Evolutionary conservation across 352 stramenopile genomes (phyloP).

Genomic region (Pythium vanterpoolii): DNA sequence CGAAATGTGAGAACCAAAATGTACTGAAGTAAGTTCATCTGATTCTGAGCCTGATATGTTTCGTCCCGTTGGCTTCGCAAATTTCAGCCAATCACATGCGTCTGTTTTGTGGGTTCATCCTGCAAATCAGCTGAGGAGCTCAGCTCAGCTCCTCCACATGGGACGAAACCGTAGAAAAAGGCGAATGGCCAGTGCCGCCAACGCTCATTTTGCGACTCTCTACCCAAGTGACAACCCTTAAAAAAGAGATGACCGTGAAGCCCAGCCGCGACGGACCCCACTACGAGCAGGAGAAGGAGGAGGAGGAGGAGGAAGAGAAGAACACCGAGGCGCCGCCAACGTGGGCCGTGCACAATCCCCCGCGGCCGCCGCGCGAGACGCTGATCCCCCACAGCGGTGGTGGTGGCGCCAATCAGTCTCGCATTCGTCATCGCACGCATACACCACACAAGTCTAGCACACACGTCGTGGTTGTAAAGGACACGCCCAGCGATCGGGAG

Average conservation of each 20-base stretch:
- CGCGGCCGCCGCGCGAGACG: not conserved
- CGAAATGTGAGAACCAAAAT: not conserved
- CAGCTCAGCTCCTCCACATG: not conserved
- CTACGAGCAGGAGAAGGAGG: not conserved
- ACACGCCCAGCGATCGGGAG: not conserved
- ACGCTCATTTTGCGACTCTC: not conserved
- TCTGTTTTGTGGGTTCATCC: conserved; percentile 6
- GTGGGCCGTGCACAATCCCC: conserved; percentile 2
- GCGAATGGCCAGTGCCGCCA: no score
- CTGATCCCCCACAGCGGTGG: not conserved
- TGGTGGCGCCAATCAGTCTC: not conserved
- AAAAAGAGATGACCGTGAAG: no score
- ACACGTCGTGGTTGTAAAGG: not conserved
- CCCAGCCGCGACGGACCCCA: no score
- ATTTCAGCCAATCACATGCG: conserved; percentile 12
- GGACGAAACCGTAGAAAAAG: not conserved
- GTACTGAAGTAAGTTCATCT: conserved; percentile 1
- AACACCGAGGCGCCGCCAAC: not conserved
- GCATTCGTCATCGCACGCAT: not conserved
- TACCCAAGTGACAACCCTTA: not conserved
- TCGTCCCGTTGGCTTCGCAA: not conserved
- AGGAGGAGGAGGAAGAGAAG: not conserved
- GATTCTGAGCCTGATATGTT: not conserved
- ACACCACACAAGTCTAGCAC: not conserved
- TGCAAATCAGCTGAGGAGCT: conserved; percentile 13